Conservation (phyloP, 208 protist species). For the Jaenimonas drosophilae region DNA sequence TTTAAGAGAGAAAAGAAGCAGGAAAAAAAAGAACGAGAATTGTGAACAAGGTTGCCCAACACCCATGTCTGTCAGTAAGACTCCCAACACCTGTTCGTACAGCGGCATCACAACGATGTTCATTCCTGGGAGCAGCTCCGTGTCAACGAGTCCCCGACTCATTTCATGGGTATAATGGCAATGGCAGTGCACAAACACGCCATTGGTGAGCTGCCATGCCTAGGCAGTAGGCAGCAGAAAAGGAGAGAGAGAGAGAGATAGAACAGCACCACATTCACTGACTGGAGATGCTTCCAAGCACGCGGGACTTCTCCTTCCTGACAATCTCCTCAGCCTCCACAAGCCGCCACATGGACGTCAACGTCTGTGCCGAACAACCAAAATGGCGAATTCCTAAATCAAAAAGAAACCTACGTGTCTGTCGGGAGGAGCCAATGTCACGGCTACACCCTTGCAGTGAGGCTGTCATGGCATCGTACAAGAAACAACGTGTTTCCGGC, state of each 20-base stretch:
- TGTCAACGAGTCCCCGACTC: too few species aligned
- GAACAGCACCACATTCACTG: too few species aligned
- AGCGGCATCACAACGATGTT: too few species aligned
- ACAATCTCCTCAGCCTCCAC: constrained; percentile 52
- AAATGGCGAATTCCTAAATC: constrained; percentile 24
- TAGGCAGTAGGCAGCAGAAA: too few species aligned
- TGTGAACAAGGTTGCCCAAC: background rate
- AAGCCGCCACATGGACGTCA: constrained; percentile 44
- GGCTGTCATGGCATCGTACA: constrained; percentile 76
- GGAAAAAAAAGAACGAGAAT: background rate
- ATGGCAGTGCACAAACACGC: too few species aligned
- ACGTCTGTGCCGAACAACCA: constrained; percentile 21
- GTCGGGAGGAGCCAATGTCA: constrained; percentile 26
- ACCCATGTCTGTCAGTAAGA: too few species aligned
- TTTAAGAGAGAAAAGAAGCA: constrained; percentile 1
- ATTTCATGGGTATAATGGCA: too few species aligned
- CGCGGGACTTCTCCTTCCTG: constrained; percentile 50
- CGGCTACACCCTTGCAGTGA: too few species aligned
- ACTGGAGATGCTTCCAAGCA: too few species aligned
- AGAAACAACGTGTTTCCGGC: constrained; percentile 82
- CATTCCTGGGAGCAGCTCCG: too few species aligned
- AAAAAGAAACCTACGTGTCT: constrained; percentile 25
- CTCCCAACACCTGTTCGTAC: too few species aligned
- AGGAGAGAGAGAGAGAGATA: background rate
- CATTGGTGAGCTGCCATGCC: too few species aligned